Conservation (phyloP, 148 eudicot genomes). For the Linanthus parryae region DNA sequence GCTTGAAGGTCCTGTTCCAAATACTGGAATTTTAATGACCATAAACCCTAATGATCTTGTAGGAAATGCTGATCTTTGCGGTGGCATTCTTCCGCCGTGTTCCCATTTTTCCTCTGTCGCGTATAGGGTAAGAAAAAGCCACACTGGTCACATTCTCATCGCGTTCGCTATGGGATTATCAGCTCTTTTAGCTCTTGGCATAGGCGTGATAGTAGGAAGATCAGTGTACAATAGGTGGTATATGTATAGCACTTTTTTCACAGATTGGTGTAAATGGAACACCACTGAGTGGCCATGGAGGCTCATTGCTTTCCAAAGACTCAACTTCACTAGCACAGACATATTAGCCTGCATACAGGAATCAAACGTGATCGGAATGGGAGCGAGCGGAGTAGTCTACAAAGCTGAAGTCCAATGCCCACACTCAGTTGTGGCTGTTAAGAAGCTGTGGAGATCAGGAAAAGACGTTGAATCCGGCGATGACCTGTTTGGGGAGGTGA, state of each 20-base stretch:
- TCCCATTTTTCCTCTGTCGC: slow-evolving; percentile 18
- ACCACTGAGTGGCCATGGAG: slow-evolving; percentile 85
- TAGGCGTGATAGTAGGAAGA: slow-evolving; percentile 28
- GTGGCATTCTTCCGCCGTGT: slow-evolving; percentile 79
- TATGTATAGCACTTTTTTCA: slow-evolving; percentile 52
- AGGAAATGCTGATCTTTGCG: slow-evolving; percentile 75
- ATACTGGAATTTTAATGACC: slow-evolving; percentile 57
- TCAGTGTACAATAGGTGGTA: slow-evolving; percentile 52
- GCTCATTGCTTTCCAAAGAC: slow-evolving; percentile 77
- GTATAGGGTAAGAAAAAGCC: slow-evolving; percentile 19
- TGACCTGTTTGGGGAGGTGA: slow-evolving; percentile 65
- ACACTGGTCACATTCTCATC: slow-evolving; percentile 38
- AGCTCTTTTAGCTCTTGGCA: slow-evolving; percentile 33
- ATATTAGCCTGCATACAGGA: slow-evolving; percentile 68
- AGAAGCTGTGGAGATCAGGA: slow-evolving; percentile 72
- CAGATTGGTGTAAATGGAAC: slow-evolving; percentile 42
- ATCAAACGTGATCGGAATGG: slow-evolving; percentile 78
- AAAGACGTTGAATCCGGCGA: slow-evolving; percentile 55
- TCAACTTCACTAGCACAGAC: slow-evolving; percentile 59
- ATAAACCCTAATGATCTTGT: slow-evolving; percentile 61
- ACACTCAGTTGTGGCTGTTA: slow-evolving; percentile 66
- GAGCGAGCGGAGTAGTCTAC: slow-evolving; percentile 74
- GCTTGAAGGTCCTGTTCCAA: slow-evolving; percentile 65
- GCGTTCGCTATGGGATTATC: slow-evolving; percentile 59
- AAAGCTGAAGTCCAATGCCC: slow-evolving; percentile 58